phyloP scores from a whole-genome alignment of 1,284 basidiomycete species.

The Phenoliferia sp. region DNA sequence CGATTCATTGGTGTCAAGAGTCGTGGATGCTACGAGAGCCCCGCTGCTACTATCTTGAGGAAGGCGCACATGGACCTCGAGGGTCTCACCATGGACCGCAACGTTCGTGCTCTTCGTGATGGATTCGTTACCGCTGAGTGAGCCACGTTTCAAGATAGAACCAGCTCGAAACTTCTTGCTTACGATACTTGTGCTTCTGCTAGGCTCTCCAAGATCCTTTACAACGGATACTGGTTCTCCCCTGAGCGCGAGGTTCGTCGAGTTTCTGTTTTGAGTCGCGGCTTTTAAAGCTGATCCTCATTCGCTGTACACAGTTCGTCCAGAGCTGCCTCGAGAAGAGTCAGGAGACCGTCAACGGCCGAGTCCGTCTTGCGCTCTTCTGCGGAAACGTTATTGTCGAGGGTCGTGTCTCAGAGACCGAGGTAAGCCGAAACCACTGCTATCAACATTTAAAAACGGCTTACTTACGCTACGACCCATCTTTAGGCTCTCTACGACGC shows the following conservation, averaged over 20 bases:
- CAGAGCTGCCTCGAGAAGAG: slow-evolving; percentile 82
- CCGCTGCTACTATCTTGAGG: slow-evolving; percentile 91
- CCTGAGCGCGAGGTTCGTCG: not conserved
- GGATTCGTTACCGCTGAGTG: slow-evolving; percentile 83
- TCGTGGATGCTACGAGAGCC: slow-evolving; percentile 97
- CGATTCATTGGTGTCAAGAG: slow-evolving; percentile 99
- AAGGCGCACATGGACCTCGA: slow-evolving; percentile 94
- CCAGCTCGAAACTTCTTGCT: not conserved
- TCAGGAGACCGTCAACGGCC: slow-evolving; percentile 93
- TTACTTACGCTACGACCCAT: not conserved
- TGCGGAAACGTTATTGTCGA: slow-evolving; percentile 95
- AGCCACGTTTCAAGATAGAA: not conserved
- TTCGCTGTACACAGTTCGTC: slow-evolving; percentile 62
- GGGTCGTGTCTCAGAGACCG: slow-evolving; percentile 75
- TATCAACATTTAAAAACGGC: not conserved
- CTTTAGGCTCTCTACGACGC: slow-evolving; percentile 71
- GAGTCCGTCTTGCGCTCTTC: slow-evolving; percentile 85
- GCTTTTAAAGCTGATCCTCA: slow-evolving; percentile 47
- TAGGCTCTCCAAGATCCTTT: slow-evolving; percentile 75
- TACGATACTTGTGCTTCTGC: not conserved
- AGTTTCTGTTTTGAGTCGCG: not conserved
- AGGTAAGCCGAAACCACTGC: slow-evolving; percentile 49
- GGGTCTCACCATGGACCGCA: slow-evolving; percentile 93
- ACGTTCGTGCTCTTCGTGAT: slow-evolving; percentile 90
- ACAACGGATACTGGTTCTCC: slow-evolving; percentile 71